Evolutionary conservation across 208 protist species (phyloP).

Genomic region (Angomonas deanei): DNA sequence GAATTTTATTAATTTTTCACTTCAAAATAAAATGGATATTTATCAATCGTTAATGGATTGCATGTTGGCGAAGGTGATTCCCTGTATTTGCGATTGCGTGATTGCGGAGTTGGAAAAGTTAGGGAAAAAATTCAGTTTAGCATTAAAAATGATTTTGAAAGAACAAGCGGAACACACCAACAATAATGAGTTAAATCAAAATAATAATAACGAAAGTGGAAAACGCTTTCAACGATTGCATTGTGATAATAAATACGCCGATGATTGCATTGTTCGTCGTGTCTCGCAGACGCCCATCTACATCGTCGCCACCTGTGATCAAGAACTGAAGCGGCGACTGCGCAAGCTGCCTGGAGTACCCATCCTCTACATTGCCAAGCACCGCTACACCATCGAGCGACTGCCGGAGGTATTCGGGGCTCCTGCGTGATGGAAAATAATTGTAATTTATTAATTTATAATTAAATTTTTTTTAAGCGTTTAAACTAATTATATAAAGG

Average conservation of each 20-base stretch:
- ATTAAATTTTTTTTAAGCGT: conserved; percentile 1
- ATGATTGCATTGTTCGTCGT: conserved; percentile 98
- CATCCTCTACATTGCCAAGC: conserved; percentile 97
- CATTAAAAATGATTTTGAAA: conserved; percentile 95
- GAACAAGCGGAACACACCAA: not conserved
- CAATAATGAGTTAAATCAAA: not conserved
- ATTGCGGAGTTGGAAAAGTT: conserved; percentile 99
- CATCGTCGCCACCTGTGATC: conserved; percentile 91
- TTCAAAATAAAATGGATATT: conserved; percentile 99
- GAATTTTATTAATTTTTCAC: conserved; percentile 99
- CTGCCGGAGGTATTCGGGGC: conserved; percentile 95
- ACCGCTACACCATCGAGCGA: conserved; percentile 97
- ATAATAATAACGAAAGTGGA: not conserved
- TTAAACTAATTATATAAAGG: too few species aligned
- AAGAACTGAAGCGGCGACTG: conserved; percentile 96
- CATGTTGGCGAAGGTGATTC: conserved; percentile 97
- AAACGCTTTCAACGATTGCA: conserved; percentile 96
- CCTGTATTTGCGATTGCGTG: conserved; percentile 98
- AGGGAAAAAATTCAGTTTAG: conserved; percentile 93
- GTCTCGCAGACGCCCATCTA: conserved; percentile 91
- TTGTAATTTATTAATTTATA: not conserved
- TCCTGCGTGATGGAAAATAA: conserved; percentile 10
- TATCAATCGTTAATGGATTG: conserved; percentile 98
- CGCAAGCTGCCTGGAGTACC: conserved; percentile 98
- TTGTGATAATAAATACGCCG: conserved; percentile 98